A percentile compares a stretch with the other conserved stretches of the same genome.
phyloP scores from a whole-genome alignment of 2,329 filamentous ascomycete genomes.

The Ophiostoma perfectum region DNA sequence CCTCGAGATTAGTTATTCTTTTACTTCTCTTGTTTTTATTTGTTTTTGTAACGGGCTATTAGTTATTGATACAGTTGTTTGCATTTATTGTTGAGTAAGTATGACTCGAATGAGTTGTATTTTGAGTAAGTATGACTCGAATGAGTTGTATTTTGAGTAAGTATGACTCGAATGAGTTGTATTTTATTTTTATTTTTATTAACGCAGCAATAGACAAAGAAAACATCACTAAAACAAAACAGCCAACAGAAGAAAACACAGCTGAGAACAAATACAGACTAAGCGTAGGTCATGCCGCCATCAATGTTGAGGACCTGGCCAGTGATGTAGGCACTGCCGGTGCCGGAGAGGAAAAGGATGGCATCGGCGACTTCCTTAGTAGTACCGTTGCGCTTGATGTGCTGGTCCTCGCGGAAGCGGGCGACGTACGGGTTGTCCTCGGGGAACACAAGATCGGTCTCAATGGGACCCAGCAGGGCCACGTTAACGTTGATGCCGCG shows the following conservation, averaged over 20 bases:
- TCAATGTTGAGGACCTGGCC: slow-evolving; percentile 28
- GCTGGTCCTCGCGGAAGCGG: slow-evolving; percentile 25
- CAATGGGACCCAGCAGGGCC: slow-evolving; percentile 25
- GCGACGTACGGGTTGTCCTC: slow-evolving; percentile 24
- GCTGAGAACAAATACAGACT: not conserved
- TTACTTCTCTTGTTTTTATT: not conserved
- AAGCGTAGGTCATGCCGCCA: slow-evolving; percentile 24
- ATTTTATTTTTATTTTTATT: not conserved
- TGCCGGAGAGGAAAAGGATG: slow-evolving; percentile 27
- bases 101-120: not conserved
- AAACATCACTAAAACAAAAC: not conserved
- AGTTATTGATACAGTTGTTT: too few relatives aligned
- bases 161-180: not conserved
- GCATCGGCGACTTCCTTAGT: slow-evolving; percentile 27
- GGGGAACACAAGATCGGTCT: slow-evolving; percentile 25
- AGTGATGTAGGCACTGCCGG: slow-evolving; percentile 27
- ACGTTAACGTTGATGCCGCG: slow-evolving; percentile 26
- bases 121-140: too few relatives aligned
- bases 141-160: not conserved
- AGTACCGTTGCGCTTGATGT: slow-evolving; percentile 28
- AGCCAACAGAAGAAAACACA: not conserved
- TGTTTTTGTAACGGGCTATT: not conserved
- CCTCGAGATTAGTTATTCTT: too few relatives aligned
- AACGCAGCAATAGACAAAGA: not conserved
- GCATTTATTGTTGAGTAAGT: too few relatives aligned